These are phyloP conservation scores for Nemania serpens DNA, from an alignment of 2,329 filamentous ascomycete genomes.

Conservation along the genomic window DNA sequence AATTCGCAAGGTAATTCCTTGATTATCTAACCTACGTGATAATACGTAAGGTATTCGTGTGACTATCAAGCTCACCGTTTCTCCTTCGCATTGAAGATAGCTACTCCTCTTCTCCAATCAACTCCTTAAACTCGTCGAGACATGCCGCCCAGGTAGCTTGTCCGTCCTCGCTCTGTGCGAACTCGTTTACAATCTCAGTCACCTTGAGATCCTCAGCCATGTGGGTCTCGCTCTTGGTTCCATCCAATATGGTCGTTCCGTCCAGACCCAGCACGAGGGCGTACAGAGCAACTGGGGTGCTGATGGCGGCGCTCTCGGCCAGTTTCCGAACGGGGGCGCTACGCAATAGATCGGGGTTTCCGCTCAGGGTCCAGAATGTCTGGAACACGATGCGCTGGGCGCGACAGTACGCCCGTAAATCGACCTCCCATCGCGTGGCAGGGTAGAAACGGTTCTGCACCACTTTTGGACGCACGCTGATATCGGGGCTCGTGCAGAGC, in stretches of 20 bases:
- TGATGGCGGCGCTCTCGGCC: constrained; percentile 47
- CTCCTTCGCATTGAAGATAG: constrained; percentile 5
- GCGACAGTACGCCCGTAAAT: constrained; percentile 59
- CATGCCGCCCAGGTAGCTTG: constrained; percentile 52
- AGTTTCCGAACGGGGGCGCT: constrained; percentile 55
- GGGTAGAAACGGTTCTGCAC: constrained; percentile 78
- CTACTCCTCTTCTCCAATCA: constrained; percentile 34
- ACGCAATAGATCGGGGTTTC: constrained; percentile 48
- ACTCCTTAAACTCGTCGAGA: constrained; percentile 52
- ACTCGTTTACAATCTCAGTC: constrained; percentile 45
- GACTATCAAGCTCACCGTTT: constrained; percentile 9
- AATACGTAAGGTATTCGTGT: background rate
- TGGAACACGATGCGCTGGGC: constrained; percentile 52
- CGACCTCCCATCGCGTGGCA: constrained; percentile 61
- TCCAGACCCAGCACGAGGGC: constrained; percentile 54
- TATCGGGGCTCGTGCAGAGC: constrained; percentile 47
- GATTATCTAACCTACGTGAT: background rate
- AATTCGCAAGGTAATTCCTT: background rate
- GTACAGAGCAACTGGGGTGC: constrained; percentile 51
- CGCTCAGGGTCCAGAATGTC: constrained; percentile 59
- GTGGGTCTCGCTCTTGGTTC: constrained; percentile 50
- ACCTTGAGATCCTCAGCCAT: constrained; percentile 57
- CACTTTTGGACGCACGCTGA: constrained; percentile 53
- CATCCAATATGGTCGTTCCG: constrained; percentile 50
- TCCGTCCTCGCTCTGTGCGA: constrained; percentile 42